Conservation (phyloP, 2,329 filamentous ascomycete genomes). For the Exophiala alcalophila region DNA sequence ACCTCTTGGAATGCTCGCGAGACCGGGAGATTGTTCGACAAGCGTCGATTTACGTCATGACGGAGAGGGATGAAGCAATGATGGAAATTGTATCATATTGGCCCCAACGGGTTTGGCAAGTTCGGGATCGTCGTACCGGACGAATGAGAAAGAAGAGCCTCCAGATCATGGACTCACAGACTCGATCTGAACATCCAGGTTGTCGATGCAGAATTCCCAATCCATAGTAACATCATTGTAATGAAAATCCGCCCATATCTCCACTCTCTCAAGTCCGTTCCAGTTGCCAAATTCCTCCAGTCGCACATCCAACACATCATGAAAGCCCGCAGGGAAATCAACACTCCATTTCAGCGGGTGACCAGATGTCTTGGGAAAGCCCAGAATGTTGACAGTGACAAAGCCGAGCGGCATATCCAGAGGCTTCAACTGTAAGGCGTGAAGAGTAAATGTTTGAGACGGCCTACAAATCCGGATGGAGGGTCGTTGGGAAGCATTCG, state of each 20-base stretch:
- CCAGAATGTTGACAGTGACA: slow-evolving; percentile 20
- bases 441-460: slow-evolving; percentile 25
- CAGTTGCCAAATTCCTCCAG: slow-evolving; percentile 29
- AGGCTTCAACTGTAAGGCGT: slow-evolving; percentile 30
- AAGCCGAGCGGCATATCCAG: slow-evolving; percentile 28
- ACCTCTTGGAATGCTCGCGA: too few species aligned
- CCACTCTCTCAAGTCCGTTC: slow-evolving; percentile 24
- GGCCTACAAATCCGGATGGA: slow-evolving; percentile 11
- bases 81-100: too few species aligned
- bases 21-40: too few species aligned
- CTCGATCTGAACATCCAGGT: slow-evolving; percentile 24
- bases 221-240: slow-evolving; percentile 23
- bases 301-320: slow-evolving; percentile 26
- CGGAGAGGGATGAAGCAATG: too few species aligned
- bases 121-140: too few species aligned
- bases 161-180: too few species aligned
- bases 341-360: slow-evolving; percentile 27
- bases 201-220: slow-evolving; percentile 34
- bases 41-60: too few species aligned
- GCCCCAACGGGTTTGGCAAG: not conserved
- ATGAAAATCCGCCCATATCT: slow-evolving; percentile 31
- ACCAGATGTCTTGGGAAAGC: not conserved
- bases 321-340: slow-evolving; percentile 30
- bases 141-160: slow-evolving; percentile 1
- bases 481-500: slow-evolving; percentile 1